These are phyloP conservation scores for Borealophlyctis nickersoniae DNA, from an alignment of 192 early-diverging fungal species.

Conservation along the genomic window DNA sequence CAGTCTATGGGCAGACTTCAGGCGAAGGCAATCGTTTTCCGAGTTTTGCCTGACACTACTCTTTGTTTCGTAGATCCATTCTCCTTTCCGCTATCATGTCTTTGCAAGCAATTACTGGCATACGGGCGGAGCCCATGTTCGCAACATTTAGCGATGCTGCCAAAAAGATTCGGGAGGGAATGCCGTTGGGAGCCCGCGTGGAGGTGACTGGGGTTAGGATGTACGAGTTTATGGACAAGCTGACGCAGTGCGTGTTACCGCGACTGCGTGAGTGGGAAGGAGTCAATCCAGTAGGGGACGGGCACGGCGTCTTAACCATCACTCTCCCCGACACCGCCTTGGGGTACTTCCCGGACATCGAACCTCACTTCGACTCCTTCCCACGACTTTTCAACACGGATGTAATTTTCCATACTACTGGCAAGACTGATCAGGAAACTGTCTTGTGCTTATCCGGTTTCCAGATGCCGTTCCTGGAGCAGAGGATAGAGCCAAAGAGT, in stretches of 20 bases:
- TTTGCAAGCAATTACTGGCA: constrained; percentile 82
- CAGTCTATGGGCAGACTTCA: neutral
- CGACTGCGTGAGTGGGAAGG: constrained; percentile 90
- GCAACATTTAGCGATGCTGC: constrained; percentile 74
- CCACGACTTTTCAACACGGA: constrained; percentile 86
- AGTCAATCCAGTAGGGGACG: constrained; percentile 67
- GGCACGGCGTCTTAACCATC: constrained; percentile 74
- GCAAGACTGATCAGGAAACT: constrained; percentile 69
- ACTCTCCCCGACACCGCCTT: constrained; percentile 80
- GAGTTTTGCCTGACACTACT: neutral
- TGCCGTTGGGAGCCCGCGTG: constrained; percentile 86
- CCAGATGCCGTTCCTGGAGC: constrained; percentile 73
- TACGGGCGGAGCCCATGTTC: constrained; percentile 74
- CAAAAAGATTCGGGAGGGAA: constrained; percentile 86
- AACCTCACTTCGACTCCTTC: constrained; percentile 90
- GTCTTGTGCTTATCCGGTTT: constrained; percentile 84
- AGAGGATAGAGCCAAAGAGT: constrained; percentile 28
- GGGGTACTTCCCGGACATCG: constrained; percentile 95
- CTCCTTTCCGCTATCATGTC: constrained; percentile 89
- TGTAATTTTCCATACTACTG: constrained; percentile 82
- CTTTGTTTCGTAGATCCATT: constrained; percentile 30
- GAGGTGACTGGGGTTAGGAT: constrained; percentile 78
- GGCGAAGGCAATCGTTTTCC: neutral
- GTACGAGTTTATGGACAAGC: constrained; percentile 93
- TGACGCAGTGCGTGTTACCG: constrained; percentile 91